Base-by-base conservation (phyloP, 2,329 filamentous ascomycete species). In the Fusarium sp. region DNA sequence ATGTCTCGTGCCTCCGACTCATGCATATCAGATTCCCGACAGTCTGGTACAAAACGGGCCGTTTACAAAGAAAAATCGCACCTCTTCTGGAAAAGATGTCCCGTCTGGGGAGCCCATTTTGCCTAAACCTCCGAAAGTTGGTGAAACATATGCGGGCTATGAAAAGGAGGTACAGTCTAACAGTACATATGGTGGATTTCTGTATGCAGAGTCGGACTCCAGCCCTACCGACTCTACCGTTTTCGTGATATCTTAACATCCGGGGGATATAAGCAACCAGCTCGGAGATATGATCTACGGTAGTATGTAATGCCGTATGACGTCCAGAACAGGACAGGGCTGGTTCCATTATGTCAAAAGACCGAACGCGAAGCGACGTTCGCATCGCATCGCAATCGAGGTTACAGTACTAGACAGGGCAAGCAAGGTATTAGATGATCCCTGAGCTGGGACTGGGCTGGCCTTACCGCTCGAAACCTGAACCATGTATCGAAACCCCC, bases 1-100 rank as follows among this genome's bases (percentile, higher is more conserved):
- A 40, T 58, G 51, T 54, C 45, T 65, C 53, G 54, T 34, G 22
- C 25, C 18, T 29, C 52, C 51, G 40, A 43, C 20, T 20, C 40
- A 52, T 66, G 61, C 62, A 59, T 42, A 45, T 42, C 44, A 58
- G 59, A 45, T 18, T 59, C 63, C 63, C 63, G 63, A 62, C 63
- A 66, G 62, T 66, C n/a, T 66, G 63, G 63, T 66, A 61, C 50
- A 47, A 52, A 67, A 66, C 63, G 63, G 63, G 10, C 63, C 63
- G 62, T 67, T 66, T 66, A 32, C 38, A 50, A n/a, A 38, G 38
- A n/a, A 49, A 47, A 49, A 16, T 38, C n/a, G 22, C 30, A n/a
- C 32, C 32, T 52, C 24, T 52, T 25, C 34, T 38, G 34, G 34
- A 38, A 38, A 38, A 38, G 34, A n/a, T n/a, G 11, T 38, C 34